Evolutionary conservation across 441 rosid genomes (phyloP).

Genomic region (Populus hybrid): DNA sequence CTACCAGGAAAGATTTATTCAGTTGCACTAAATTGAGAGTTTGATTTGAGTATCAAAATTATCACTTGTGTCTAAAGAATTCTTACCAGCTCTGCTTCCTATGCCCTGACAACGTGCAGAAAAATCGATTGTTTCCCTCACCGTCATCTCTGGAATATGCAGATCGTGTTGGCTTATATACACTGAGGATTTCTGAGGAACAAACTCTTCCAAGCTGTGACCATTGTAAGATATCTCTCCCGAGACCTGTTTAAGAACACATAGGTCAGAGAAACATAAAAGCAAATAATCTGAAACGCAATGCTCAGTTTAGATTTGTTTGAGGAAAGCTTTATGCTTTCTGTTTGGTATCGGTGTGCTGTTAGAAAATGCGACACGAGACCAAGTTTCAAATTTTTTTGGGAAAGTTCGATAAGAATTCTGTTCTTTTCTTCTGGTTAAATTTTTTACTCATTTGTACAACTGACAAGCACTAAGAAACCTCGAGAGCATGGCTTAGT

Average conservation of each 20-base stretch:
- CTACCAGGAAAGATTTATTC: conserved; percentile 20
- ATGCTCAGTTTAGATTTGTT: not conserved
- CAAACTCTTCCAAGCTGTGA: conserved; percentile 38
- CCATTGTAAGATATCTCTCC: conserved; percentile 53
- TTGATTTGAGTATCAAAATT: not conserved
- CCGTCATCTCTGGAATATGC: conserved; percentile 64
- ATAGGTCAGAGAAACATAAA: not conserved
- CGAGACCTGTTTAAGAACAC: conserved; percentile 24
- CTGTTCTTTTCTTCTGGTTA: not conserved
- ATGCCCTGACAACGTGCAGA: conserved; percentile 53
- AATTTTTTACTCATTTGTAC: not conserved
- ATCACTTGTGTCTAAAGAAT: not conserved
- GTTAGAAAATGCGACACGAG: no score
- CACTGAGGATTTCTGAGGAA: conserved; percentile 54
- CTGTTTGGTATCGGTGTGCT: no score
- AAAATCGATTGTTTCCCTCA: conserved; percentile 55
- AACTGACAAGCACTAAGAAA: conserved; percentile 12
- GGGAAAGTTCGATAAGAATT: no score
- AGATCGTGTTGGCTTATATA: conserved; percentile 51
- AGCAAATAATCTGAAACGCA: not conserved
- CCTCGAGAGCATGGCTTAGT: conserved; percentile 50
- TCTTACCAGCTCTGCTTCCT: conserved; percentile 48
- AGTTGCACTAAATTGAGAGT: no score
- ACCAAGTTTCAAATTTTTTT: no score
- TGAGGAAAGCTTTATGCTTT: no score